Conservation (phyloP, 192 early-diverging fungal species). For the Ambispora gerdemannii region DNA sequence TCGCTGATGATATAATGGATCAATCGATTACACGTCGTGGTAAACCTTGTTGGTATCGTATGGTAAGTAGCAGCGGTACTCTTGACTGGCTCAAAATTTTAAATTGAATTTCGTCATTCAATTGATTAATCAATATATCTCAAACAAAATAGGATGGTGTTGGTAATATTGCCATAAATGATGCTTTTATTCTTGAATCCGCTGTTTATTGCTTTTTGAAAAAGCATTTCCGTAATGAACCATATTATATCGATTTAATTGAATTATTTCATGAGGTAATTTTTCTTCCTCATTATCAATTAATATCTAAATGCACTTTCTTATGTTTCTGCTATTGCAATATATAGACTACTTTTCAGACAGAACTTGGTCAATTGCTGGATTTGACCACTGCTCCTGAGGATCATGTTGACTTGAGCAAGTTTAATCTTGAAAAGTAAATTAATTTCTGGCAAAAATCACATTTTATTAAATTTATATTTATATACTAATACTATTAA, state of each 20-base stretch:
- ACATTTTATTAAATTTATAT: background rate
- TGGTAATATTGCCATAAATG: slow-evolving; percentile 92
- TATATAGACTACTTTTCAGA: slow-evolving; percentile 79
- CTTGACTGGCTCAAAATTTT: no score
- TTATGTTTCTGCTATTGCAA: slow-evolving; percentile 19
- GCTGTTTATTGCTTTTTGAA: slow-evolving; percentile 92
- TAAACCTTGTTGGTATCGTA: slow-evolving; percentile 95
- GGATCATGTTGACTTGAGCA: slow-evolving; percentile 84
- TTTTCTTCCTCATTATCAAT: background rate
- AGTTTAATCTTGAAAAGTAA: slow-evolving; percentile 90
- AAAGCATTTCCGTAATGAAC: slow-evolving; percentile 83
- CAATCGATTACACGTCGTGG: slow-evolving; percentile 91
- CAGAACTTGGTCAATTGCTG: slow-evolving; percentile 95
- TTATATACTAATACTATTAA: background rate
- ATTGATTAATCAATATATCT: background rate
- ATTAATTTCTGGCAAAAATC: background rate
- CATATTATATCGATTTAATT: slow-evolving; percentile 87
- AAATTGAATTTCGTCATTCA: slow-evolving; percentile 17
- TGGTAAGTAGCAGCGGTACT: slow-evolving; percentile 38
- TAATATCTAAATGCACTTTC: background rate
- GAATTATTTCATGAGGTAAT: slow-evolving; percentile 89
- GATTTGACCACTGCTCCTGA: slow-evolving; percentile 99
- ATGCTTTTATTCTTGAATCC: slow-evolving; percentile 89
- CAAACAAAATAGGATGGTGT: slow-evolving; percentile 59
- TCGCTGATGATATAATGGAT: slow-evolving; percentile 99